phyloP scores from a whole-genome alignment of 208 protist genomes.

The Wallacemonas sp. region DNA sequence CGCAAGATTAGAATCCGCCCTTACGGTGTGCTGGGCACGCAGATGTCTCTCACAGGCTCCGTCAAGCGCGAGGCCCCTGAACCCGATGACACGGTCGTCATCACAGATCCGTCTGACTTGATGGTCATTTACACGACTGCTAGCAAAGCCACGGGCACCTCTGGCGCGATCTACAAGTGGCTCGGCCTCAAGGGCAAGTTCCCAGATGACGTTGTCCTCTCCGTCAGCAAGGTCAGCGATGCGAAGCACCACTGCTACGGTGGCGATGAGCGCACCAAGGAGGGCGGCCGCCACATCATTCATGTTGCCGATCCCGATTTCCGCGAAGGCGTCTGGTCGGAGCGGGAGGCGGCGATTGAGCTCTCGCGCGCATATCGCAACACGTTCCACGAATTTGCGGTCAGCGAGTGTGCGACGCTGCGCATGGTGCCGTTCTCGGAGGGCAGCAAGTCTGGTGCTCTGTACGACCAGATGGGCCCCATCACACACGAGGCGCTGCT shows the following conservation, averaged over 20 bases:
- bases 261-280: constrained; percentile 20
- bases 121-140: constrained; percentile 62
- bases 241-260: constrained; percentile 75
- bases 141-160: constrained; percentile 57
- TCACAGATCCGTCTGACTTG: constrained; percentile 76
- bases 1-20: constrained; percentile 72
- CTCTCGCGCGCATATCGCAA: constrained; percentile 86
- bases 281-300: constrained; percentile 66
- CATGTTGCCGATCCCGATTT: constrained; percentile 86
- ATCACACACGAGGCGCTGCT: constrained; percentile 71
- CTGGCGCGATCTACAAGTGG: constrained; percentile 88
- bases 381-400: constrained; percentile 83
- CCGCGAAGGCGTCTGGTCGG: constrained; percentile 75
- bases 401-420: constrained; percentile 68
- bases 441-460: constrained; percentile 51
- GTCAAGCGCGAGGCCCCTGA: constrained; percentile 50
- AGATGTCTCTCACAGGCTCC: constrained; percentile 71
- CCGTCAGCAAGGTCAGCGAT: constrained; percentile 70
- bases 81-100: constrained; percentile 59
- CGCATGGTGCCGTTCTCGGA: constrained; percentile 78
- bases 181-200: constrained; percentile 63
- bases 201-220: constrained; percentile 64
- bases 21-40: constrained; percentile 83
- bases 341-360: constrained; percentile 77
- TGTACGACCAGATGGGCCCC: constrained; percentile 77